Percentiles rank a stretch among this genome's conserved stretches.
Conservation (phyloP, 176 grass and related monocot genomes). For the Avena insularis region DNA sequence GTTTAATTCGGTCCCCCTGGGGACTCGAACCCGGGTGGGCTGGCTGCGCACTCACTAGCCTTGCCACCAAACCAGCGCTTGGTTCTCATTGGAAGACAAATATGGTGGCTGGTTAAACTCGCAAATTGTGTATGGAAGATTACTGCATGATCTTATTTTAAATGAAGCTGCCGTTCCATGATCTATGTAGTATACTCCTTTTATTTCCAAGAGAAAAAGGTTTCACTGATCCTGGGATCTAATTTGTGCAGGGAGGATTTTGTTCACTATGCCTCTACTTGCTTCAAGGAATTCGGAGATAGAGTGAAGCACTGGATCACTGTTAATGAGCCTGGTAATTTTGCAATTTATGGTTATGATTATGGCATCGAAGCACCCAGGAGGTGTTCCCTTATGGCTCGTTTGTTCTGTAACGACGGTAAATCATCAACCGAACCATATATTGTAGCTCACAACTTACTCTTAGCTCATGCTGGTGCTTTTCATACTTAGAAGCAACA, state of each 20-base stretch:
- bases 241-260: constrained; percentile 78
- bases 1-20: no score
- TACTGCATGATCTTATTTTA: constrained; percentile 10
- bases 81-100: constrained; percentile 58
- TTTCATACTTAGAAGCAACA: constrained; percentile 71
- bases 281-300: constrained; percentile 90
- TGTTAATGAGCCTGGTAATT: constrained; percentile 83
- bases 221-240: constrained; percentile 25
- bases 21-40: no score
- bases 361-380: constrained; percentile 83
- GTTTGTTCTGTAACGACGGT: constrained; percentile 77
- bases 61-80: no score
- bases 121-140: constrained; percentile 77
- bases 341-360: constrained; percentile 87
- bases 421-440: constrained; percentile 94
- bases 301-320: constrained; percentile 98
- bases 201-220: background rate
- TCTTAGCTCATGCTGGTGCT: constrained; percentile 77
- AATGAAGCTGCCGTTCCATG: background rate
- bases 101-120: constrained; percentile 82
- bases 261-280: constrained; percentile 74
- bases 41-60: no score
- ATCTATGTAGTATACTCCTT: constrained; percentile 18
- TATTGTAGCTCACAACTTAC: constrained; percentile 78
- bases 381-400: constrained; percentile 84